Conservation (phyloP, 768 basidiomycete genomes). For the Leccinellum rugosiceps region DNA sequence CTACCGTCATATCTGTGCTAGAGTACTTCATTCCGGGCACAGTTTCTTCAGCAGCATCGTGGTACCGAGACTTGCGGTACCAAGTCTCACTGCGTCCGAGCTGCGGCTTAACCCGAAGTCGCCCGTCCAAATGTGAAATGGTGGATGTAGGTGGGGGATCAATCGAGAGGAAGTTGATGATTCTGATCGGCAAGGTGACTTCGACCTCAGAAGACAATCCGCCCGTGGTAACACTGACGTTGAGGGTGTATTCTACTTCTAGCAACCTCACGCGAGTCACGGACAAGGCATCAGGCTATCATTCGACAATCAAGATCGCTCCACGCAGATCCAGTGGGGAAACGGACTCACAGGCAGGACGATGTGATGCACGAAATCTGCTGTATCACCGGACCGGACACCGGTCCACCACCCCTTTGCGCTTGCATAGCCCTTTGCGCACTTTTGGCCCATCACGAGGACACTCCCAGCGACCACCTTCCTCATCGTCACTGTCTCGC, state of each 20-base stretch:
- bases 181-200: constrained; percentile 68
- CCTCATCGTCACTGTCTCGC: constrained; percentile 55
- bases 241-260: constrained; percentile 73
- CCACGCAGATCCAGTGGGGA: background rate
- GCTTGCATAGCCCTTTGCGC: constrained; percentile 66
- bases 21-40: constrained; percentile 35
- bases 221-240: constrained; percentile 59
- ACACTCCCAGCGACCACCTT: constrained; percentile 65
- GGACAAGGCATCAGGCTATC: constrained; percentile 66
- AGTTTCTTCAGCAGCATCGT: constrained; percentile 18
- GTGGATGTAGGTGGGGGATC: constrained; percentile 64
- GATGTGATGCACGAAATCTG: constrained; percentile 67
- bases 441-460: constrained; percentile 63
- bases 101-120: constrained; percentile 24
- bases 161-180: constrained; percentile 83
- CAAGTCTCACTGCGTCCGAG: constrained; percentile 24
- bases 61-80: constrained; percentile 30
- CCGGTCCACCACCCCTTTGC: constrained; percentile 92
- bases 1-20: constrained; percentile 24
- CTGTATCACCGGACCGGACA: constrained; percentile 56
- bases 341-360: constrained; percentile 63
- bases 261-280: constrained; percentile 66
- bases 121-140: constrained; percentile 18
- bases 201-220: constrained; percentile 59
- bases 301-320: constrained; percentile 3